Evolutionary conservation across 1,139 yeast genomes (phyloP).

Genomic region (Geotrichum macrosporum): DNA sequence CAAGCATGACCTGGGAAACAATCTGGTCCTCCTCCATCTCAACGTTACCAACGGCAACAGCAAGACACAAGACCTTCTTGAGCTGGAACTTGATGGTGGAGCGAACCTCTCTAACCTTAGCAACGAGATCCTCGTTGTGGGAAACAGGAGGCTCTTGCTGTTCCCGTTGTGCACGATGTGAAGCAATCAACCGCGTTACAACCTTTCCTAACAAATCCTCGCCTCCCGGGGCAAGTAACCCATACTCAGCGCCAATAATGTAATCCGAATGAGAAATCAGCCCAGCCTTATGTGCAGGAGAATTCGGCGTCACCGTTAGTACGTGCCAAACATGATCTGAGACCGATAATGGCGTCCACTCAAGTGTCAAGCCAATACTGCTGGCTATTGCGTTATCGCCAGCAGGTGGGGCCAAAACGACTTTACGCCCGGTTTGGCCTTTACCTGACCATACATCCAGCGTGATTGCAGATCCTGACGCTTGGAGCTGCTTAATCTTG

Average conservation of each 20-base stretch:
- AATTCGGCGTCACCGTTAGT: slow-evolving; percentile 62
- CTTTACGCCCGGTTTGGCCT: slow-evolving; percentile 64
- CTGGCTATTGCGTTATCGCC: no score
- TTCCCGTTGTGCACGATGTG: slow-evolving; percentile 26
- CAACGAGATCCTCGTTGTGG: slow-evolving; percentile 96
- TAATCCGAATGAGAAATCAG: slow-evolving; percentile 83
- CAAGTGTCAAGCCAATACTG: slow-evolving; percentile 60
- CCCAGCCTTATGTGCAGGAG: slow-evolving; percentile 85
- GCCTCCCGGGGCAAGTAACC: slow-evolving; percentile 78
- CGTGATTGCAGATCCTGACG: slow-evolving; percentile 39
- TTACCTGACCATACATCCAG: slow-evolving; percentile 85
- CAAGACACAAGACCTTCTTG: slow-evolving; percentile 86
- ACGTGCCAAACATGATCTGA: slow-evolving; percentile 89
- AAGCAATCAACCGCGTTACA: slow-evolving; percentile 37
- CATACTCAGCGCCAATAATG: slow-evolving; percentile 84
- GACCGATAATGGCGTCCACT: slow-evolving; percentile 69
- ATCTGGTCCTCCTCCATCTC: slow-evolving; percentile 96
- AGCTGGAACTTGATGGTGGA: slow-evolving; percentile 99
- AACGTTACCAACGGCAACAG: slow-evolving; percentile 97
- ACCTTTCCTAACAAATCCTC: slow-evolving; percentile 72
- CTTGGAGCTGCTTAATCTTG: slow-evolving; percentile 32
- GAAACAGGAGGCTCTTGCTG: slow-evolving; percentile 74
- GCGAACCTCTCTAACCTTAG: slow-evolving; percentile 95
- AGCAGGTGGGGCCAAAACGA: slow-evolving; percentile 43
- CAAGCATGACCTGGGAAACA: slow-evolving; percentile 97